Evolutionary conservation across 2,329 filamentous ascomycete genomes (phyloP).

Genomic region (Coniochaeta sp.): DNA sequence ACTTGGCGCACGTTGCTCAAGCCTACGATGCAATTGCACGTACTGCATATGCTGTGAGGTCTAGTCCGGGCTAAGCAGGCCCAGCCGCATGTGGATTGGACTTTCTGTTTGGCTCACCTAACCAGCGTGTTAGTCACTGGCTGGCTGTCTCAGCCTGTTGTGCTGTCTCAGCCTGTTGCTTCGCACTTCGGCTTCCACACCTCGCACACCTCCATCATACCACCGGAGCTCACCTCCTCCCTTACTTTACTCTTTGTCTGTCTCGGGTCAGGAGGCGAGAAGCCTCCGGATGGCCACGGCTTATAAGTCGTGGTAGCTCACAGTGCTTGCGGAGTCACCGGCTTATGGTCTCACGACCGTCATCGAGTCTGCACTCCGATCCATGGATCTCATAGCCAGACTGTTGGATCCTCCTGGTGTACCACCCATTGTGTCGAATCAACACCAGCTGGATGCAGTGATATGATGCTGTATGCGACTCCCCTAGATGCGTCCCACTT

Average conservation of each 20-base stretch:
- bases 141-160: background rate
- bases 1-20: constrained; percentile 5
- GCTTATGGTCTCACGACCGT: background rate
- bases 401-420: background rate
- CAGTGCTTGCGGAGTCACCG: background rate
- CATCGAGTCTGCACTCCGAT: background rate
- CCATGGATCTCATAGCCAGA: too few relatives aligned
- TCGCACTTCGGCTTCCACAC: background rate
- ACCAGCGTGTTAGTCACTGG: background rate
- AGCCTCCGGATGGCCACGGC: background rate
- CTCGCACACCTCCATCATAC: too few relatives aligned
- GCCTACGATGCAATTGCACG: background rate
- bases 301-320: background rate
- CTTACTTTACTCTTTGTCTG: background rate
- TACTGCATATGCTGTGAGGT: background rate
- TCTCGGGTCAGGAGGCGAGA: background rate
- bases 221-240: constrained; percentile 1
- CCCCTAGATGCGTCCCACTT: constrained; percentile 4
- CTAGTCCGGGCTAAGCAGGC: constrained; percentile 1
- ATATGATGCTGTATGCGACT: constrained; percentile 2
- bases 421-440: background rate
- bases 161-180: too few relatives aligned
- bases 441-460: background rate
- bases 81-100: constrained; percentile 2
- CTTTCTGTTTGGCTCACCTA: background rate